A percentile compares a stretch with the other conserved stretches of the same genome.
phyloP scores from a whole-genome alignment of 441 rosid genomes.

The Viola pubescens region DNA sequence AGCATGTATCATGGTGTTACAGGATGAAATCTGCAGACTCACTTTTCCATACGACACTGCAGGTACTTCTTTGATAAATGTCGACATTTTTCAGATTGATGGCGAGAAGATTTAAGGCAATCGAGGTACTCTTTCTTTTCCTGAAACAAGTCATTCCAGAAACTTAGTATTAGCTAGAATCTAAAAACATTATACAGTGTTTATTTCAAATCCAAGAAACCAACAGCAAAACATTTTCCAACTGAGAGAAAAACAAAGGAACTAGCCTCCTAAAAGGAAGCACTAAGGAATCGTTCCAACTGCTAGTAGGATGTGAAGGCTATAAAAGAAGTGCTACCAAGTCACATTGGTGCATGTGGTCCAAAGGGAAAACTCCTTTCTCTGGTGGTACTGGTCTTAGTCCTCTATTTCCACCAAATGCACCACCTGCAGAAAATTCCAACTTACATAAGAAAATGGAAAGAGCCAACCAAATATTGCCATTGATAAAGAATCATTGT shows the following conservation, averaged over 20 bases:
- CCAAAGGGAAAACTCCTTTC: slow-evolving; percentile 89
- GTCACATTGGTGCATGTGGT: slow-evolving; percentile 80
- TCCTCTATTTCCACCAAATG: slow-evolving; percentile 94
- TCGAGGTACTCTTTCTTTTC: slow-evolving; percentile 77
- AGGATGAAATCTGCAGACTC: slow-evolving; percentile 17
- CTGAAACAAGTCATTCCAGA: slow-evolving; percentile 25
- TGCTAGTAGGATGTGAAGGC: neutral
- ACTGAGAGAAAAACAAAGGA: neutral
- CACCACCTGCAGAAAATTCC: slow-evolving; percentile 53
- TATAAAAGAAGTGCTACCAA: slow-evolving; percentile 30
- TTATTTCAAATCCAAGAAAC: neutral
- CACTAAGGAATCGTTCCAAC: neutral
- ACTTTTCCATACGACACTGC: slow-evolving; percentile 88
- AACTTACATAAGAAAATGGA: neutral
- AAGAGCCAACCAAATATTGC: neutral
- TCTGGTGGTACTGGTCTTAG: slow-evolving; percentile 83
- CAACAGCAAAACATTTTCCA: neutral
- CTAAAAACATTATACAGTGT: neutral
- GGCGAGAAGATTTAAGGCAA: slow-evolving; percentile 66
- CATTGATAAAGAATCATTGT: neutral
- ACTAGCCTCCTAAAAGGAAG: neutral
- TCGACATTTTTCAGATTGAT: slow-evolving; percentile 67
- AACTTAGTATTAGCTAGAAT: neutral
- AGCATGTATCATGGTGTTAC: no score
- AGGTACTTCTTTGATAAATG: slow-evolving; percentile 60